Base-by-base conservation (phyloP, 2,329 filamentous ascomycete genomes). In the Diaporthe nobilis region DNA sequence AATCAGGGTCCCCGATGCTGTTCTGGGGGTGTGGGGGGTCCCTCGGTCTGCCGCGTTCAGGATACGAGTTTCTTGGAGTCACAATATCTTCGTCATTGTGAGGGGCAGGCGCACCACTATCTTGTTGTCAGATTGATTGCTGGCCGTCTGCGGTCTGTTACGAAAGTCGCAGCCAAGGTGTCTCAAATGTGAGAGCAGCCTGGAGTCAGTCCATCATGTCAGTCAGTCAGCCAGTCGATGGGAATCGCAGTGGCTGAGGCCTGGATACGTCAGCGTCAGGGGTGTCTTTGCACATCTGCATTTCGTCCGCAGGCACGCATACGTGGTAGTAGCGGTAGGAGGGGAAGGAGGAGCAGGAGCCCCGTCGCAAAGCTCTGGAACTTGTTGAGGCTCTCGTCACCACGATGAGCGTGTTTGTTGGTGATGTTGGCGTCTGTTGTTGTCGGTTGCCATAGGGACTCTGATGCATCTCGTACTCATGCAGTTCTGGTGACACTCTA, bases 221-320 rank as follows among this genome's bases (percentile, higher is more conserved):
- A 53, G 22, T 22, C 63, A 53, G 44, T 25, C 22, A 68, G 63
- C 22, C 31, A 53, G 63, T 53, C 31, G 31, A 39, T 53, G 31
- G 47, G 63, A 34, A 68, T 25, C 22, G 28, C 31, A 39, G 63
- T 68, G 63, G 47, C 63, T 68, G 63, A 68, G 63, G 63, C 63
- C 47, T 28, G 63, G 63, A 53, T 68, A 68, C 63, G 63, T 68
- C 63, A 68, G 63, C 63, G 31, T 51, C 63, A 39, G 31, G 47
- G 47, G 31, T n/a, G 31, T 68, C 13, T 68, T 8, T 28, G 65
- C 31, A 55, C 34, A 53, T 70, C 65, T 55, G 65, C 25, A 68
- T 37, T 37, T 53, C 31, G 63, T 39, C 44, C 44, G 63, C 63
- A 39, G 44, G 63, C 31, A 51, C 13, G 31, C 28, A 22, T 10